Base-by-base conservation (phyloP, 176 grass and related monocot species). In the Avena eriantha region DNA sequence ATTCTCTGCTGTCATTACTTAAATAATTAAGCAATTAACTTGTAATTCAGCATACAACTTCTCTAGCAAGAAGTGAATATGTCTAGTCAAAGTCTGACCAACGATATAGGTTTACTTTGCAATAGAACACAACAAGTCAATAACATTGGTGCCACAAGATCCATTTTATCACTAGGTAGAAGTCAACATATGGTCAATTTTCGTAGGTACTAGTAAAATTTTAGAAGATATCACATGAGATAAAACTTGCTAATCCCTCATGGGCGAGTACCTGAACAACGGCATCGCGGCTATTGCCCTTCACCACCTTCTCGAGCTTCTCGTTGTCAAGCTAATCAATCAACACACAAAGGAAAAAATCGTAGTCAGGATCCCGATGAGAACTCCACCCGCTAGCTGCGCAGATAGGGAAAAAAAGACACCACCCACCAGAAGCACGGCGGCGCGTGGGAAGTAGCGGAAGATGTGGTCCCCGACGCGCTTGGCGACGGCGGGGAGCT, bases 401-500 rank as follows among this genome's bases (percentile, higher is more conserved):
- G 9, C 21, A 85, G 49, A 83, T 46, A 15, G 39, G 46, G 67
- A 46, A 17, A 56, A 34, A 0, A 23, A 0, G 9, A 21, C 22
- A 43, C 19, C 22, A 80, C 82, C 50, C n/a, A 94, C 97, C 72
- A 99, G 79, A 39, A 99, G 86, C 7, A 99, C 92, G 18, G 97
- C 89, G 9, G 94, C 94, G n/a, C 92, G 92, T 14, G 97, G 90
- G 55, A 99, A 99, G 83, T 93, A 90, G 56, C 94, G 89, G 87
- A 96, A 99, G 60, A 99, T 87, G 82, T 99, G 97, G 51, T 99
- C 97, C 39, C 97, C 97, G 13, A 96, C 92, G 88, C 87, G 93
- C 90, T 94, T 95, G 77, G 94, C 94, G 24, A 95, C 89, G 51
- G 82, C 29, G 13, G 94, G 90, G 18, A 99, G 97, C 16, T 93